Evolutionary conservation across 192 early-diverging fungal species (phyloP), one percentile per base, ranked within the genome.

Genomic region (Radiomyces spectabilis): DNA sequence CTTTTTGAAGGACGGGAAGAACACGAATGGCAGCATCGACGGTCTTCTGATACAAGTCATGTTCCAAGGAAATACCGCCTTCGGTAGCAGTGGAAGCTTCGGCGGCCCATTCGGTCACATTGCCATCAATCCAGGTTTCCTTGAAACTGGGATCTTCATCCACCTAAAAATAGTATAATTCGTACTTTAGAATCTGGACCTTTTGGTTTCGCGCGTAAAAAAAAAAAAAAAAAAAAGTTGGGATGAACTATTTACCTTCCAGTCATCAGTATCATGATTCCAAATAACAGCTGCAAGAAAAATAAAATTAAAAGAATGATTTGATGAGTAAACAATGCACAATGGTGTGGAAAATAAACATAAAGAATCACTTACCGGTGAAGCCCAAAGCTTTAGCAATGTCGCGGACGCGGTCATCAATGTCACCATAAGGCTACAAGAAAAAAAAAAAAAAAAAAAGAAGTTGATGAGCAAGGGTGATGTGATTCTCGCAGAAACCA

Each of bases 361-460:
- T 51, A 41, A 26, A 8, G 3, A 54, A 24, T 26, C 16, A 13
- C 13, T 52, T 51, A 39, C 44, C 39, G 42, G 53, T 51, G 35
- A 55, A 78, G 29, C 80, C 80, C 41, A 85, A 30, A 30, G 76
- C 71, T 3, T 55, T 43, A 0, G 56, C 59, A 22, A 85, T 72
- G 41, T 69, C 69, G 18, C 84, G 70, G 19, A 84, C 77, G 47
- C 84, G 72, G 34, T 83, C 72, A 59, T 86, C 84, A n/a, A 83
- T 78, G 63, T 84, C 82, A 50, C 84, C 84, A 55, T 77, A 84
- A 21, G 83, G 80, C 21, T 75, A 69, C 10, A 21, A 13, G 5
- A 55, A 37, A 38, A 40, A 25, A 50, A 59, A 10, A 29, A 3
- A 46, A 27, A 27, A 30, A 21, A 41, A 18, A 39, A n/a, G 16